A percentile compares a stretch with the other conserved stretches of the same genome.
These are phyloP conservation scores for Pythium angustatum DNA, from an alignment of 352 stramenopile species.

Conservation along the genomic window DNA sequence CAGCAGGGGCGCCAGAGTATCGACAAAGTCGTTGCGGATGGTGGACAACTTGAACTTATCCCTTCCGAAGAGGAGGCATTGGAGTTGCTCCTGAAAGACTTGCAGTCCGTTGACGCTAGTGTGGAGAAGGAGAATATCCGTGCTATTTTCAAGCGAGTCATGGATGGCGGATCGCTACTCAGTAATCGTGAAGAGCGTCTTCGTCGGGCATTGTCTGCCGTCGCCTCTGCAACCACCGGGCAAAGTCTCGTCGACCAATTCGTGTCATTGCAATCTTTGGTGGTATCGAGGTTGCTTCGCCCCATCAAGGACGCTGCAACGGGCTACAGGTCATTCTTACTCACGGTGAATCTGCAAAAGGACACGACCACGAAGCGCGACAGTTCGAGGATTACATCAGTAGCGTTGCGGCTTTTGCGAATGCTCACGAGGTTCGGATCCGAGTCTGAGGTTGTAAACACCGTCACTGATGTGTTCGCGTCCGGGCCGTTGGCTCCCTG, in stretches of 20 bases:
- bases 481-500: slow-evolving; percentile 60
- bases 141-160: slow-evolving; percentile 48
- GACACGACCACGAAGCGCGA: neutral
- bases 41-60: slow-evolving; percentile 53
- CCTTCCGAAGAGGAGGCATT: slow-evolving; percentile 46
- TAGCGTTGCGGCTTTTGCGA: slow-evolving; percentile 62
- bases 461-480: slow-evolving; percentile 46
- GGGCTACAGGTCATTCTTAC: slow-evolving; percentile 25
- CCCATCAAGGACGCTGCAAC: slow-evolving; percentile 22
- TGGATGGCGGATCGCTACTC: slow-evolving; percentile 51
- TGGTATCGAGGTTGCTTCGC: slow-evolving; percentile 16
- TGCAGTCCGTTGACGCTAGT: slow-evolving; percentile 27
- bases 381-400: slow-evolving; percentile 40
- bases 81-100: slow-evolving; percentile 35
- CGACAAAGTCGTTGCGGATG: slow-evolving; percentile 42
- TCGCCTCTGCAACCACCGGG: slow-evolving; percentile 14
- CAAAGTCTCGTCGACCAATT: slow-evolving; percentile 17
- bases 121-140: slow-evolving; percentile 39
- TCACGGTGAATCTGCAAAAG: neutral
- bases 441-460: slow-evolving; percentile 42
- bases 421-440: slow-evolving; percentile 66
- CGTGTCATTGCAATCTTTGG: slow-evolving; percentile 15
- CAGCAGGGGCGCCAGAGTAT: slow-evolving; percentile 45
- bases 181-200: slow-evolving; percentile 40
- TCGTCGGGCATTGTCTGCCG: slow-evolving; percentile 15